Evolutionary conservation across 306 rosid species (phyloP).

Genomic region (Prunus campanulata): DNA sequence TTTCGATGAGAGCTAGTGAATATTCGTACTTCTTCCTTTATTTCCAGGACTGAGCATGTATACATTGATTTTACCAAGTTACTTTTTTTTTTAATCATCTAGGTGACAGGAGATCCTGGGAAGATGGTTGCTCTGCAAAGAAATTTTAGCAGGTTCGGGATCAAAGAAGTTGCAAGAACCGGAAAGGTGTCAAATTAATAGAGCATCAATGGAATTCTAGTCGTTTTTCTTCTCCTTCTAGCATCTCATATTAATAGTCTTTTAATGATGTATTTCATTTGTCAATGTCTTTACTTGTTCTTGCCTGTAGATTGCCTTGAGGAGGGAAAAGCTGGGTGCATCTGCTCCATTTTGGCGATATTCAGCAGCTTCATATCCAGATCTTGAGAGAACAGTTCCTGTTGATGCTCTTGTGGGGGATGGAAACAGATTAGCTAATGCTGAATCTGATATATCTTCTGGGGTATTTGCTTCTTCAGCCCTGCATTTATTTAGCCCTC

Average conservation of each 20-base stretch:
- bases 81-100: slow-evolving; percentile 14
- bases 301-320: slow-evolving; percentile 67
- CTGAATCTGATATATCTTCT: slow-evolving; percentile 36
- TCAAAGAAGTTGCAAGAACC: slow-evolving; percentile 83
- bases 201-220: slow-evolving; percentile 11
- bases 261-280: slow-evolving; percentile 15
- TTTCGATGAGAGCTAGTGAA: background rate
- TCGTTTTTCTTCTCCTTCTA: slow-evolving; percentile 15
- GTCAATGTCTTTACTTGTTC: slow-evolving; percentile 11
- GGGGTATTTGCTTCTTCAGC: slow-evolving; percentile 47
- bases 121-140: slow-evolving; percentile 74
- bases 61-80: background rate
- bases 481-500: background rate
- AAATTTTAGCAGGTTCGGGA: slow-evolving; percentile 71
- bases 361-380: slow-evolving; percentile 92
- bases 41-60: background rate
- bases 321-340: slow-evolving; percentile 84
- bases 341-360: slow-evolving; percentile 92
- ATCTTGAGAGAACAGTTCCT: slow-evolving; percentile 56
- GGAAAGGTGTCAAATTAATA: slow-evolving; percentile 57
- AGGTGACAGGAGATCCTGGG: slow-evolving; percentile 94
- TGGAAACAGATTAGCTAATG: slow-evolving; percentile 25
- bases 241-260: slow-evolving; percentile 4
- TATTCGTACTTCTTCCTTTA: background rate
- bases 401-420: slow-evolving; percentile 46